Evolutionary conservation across 805 yeast species (phyloP), one percentile per base, ranked within the genome.

Genomic region (Nakazawaea sp.): DNA sequence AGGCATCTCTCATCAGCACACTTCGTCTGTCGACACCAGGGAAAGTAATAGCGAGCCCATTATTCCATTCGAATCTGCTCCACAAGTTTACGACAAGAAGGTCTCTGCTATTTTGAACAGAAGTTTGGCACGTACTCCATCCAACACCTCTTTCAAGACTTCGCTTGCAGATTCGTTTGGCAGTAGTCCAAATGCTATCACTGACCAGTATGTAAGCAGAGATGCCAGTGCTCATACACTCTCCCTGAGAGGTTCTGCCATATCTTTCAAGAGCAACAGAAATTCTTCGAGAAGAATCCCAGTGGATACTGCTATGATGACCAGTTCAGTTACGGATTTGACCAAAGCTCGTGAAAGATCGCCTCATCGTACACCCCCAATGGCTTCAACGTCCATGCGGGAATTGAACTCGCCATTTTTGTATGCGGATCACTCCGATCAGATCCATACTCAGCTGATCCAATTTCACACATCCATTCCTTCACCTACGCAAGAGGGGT

Each of bases 11-110:
- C 76, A 71, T 44, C 55, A 53, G 20, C 73, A 72, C 43, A 64
- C 62, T 43, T 68, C 68, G 2, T 80, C 90, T 1, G 63, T 70
- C 27, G 94, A 81, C 43, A 81, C 90, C 1, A 67, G 65, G 35
- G 64, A 67, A 23, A 74, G 81, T 32, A 64, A 50, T 28, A 62
- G 68, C 3, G 67, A 67, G 18, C 61, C 64, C 18, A 55, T 67
- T 4, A 64, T 68, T 16, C 74, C 77, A n/a, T 66, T 68, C 44
- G 88, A 81, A 44, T 74, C 82, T 2, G 88, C 81, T 1, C 89
- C 92, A 0, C 83, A 78, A 49, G 70, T 83, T 1, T 83, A 83
- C 51, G 94, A 83, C 52, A 81, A 79, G 55, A 82, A 81, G 53
- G 92, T 82, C 2, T 76, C 86, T 20, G 72, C 76, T n/a, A 80